Percentiles rank a stretch among this genome's conserved stretches.
These are phyloP conservation scores for Bruguiera parviflora DNA, from an alignment of 345 rosid species.

Conservation along the genomic window DNA sequence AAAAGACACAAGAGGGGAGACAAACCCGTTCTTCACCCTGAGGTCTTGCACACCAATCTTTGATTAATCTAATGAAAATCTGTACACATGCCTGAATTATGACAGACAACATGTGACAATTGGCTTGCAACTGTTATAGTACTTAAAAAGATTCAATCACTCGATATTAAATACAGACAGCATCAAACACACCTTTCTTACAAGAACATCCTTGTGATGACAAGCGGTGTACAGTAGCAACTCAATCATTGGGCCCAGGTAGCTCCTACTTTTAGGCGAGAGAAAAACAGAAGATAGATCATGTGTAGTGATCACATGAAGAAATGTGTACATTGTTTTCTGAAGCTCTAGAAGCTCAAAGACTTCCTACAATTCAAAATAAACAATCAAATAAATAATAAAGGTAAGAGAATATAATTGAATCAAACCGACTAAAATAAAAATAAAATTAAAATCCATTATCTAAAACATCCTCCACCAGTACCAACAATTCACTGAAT, in stretches of 20 bases:
- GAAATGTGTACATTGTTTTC: slow-evolving; percentile 73
- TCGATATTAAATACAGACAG: not conserved
- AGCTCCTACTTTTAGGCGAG: slow-evolving; percentile 53
- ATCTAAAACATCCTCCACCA: too few relatives aligned
- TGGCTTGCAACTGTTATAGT: not conserved
- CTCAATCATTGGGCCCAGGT: slow-evolving; percentile 60
- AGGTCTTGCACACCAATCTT: slow-evolving; percentile 79
- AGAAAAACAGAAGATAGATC: slow-evolving; percentile 80
- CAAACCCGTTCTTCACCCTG: slow-evolving; percentile 63
- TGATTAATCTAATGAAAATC: slow-evolving; percentile 76
- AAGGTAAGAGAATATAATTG: slow-evolving; percentile 1
- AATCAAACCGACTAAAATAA: not conserved
- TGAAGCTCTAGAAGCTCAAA: slow-evolving; percentile 90
- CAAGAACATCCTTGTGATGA: slow-evolving; percentile 64
- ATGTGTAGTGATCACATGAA: slow-evolving; percentile 78
- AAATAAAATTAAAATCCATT: too few relatives aligned
- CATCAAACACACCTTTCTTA: slow-evolving; percentile 65
- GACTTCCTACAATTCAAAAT: slow-evolving; percentile 50
- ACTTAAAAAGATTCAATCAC: slow-evolving; percentile 4
- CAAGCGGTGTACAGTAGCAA: slow-evolving; percentile 66
- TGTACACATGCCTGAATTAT: slow-evolving; percentile 75
- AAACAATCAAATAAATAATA: not conserved
- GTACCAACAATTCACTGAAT: too few relatives aligned
- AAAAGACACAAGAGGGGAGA: slow-evolving; percentile 5
- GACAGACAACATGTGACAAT: slow-evolving; percentile 16